Evolutionary conservation across 306 rosid genomes (phyloP).

Genomic region (Carpinus fangiana): DNA sequence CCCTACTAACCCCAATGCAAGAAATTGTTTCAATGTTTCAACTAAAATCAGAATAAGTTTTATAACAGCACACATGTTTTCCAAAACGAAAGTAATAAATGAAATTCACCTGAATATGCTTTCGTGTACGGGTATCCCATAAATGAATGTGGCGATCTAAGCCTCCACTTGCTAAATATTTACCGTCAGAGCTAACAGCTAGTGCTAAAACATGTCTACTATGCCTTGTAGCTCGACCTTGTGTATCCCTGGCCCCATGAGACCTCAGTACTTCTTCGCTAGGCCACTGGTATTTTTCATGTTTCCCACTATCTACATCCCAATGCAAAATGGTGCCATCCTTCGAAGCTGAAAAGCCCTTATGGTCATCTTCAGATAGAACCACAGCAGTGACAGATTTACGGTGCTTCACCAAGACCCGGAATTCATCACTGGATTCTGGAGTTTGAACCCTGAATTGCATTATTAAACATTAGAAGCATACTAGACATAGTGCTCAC

Average conservation of each 20-base stretch:
- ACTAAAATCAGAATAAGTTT: slow-evolving; percentile 1
- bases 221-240: slow-evolving; percentile 70
- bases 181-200: slow-evolving; percentile 86
- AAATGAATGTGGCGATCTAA: slow-evolving; percentile 94
- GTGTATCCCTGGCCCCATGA: slow-evolving; percentile 83
- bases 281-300: slow-evolving; percentile 84
- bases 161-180: slow-evolving; percentile 89
- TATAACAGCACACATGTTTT: background rate
- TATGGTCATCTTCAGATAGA: slow-evolving; percentile 74
- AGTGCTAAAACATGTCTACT: slow-evolving; percentile 67
- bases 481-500: background rate
- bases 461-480: background rate
- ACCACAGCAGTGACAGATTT: slow-evolving; percentile 80
- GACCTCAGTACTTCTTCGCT: slow-evolving; percentile 56
- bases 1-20: background rate
- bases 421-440: slow-evolving; percentile 56
- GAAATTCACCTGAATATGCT: slow-evolving; percentile 75
- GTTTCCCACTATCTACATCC: slow-evolving; percentile 83
- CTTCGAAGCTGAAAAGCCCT: slow-evolving; percentile 93
- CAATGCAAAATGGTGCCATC: slow-evolving; percentile 83
- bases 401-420: slow-evolving; percentile 64
- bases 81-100: background rate
- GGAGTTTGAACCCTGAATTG: slow-evolving; percentile 62
- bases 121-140: slow-evolving; percentile 91
- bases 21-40: background rate